Evolutionary conservation across 768 basidiomycete species (phyloP), one percentile per base, ranked within the genome.

Genomic region (Crucibulum laeve): DNA sequence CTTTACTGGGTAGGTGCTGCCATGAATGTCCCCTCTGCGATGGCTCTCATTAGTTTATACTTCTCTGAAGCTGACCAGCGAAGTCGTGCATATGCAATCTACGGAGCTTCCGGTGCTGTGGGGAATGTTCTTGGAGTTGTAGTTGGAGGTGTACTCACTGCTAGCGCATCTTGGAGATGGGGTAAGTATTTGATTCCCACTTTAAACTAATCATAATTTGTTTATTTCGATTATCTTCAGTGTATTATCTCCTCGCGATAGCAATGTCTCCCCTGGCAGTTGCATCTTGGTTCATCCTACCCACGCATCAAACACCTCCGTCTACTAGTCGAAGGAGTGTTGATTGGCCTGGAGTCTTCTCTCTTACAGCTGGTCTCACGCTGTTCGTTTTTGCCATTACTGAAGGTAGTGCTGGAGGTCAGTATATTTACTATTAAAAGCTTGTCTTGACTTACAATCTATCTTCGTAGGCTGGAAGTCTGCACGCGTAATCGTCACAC

Each of bases 31-130:
- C 74, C 74, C 3, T 65, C 73, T 5, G 67, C 73, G 4, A 53
- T 73, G 17, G 56, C 66, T 25, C 61, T 78, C 26, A 60, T 76
- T 17, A 64, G 65, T 34, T 57, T 70, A 11, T 35, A 33, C 42
- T 77, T 75, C 53, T 68, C 76, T 0, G 67, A 73, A 13, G 66
- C 67, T 10, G 45, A 43, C 5, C 63, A 71, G 42, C 74, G 75
- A 45, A 62, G 70, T 42, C 60, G 61, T 22, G 76, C 73, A 3
- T 63, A 77, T 26, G 62, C 62, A 6, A 47, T 71, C 0, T 68
- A 75, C 44, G 75, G 72, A 41, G 67, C 70, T 5, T 60, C 64
- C 23, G 75, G 73, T 28, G 69, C 65, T 7, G 40, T 74, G 23
- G 75, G 70, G 11, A 73, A 75, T 50, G 64, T 65, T 5, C 43